phyloP scores from a whole-genome alignment of 768 basidiomycete species.

The Trametes villosa region DNA sequence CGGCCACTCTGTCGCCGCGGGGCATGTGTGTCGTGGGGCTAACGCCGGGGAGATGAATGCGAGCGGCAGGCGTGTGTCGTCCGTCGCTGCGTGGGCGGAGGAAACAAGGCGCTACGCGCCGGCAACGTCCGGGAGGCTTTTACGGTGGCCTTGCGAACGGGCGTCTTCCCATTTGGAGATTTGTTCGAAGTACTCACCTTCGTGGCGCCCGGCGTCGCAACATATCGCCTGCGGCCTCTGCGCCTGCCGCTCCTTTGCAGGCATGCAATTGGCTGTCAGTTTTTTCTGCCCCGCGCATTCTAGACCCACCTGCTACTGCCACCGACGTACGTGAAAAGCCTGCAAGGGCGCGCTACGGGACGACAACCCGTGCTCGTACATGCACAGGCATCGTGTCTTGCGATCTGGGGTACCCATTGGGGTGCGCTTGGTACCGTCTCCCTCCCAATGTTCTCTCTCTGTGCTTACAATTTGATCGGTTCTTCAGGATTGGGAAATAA shows the following conservation, averaged over 20 bases:
- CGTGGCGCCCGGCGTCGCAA: conserved; percentile 11
- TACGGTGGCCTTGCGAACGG: background rate
- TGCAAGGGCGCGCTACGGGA: background rate
- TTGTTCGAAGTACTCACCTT: background rate
- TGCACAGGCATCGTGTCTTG: background rate
- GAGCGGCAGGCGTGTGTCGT: background rate
- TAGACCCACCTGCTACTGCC: background rate
- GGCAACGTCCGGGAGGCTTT: conserved; percentile 6
- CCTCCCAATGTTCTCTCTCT: background rate
- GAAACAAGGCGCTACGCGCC: background rate
- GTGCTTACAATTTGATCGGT: too few species aligned
- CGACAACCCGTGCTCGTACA: background rate
- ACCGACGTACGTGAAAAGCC: background rate
- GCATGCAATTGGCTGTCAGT: conserved; percentile 2
- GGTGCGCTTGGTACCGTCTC: background rate
- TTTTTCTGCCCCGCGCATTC: background rate
- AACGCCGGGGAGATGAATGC: conserved; percentile 5
- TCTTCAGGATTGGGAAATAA: background rate
- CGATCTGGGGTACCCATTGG: conserved; percentile 3
- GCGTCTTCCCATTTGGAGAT: conserved; percentile 2
- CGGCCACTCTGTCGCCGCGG: background rate
- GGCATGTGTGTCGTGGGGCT: conserved; percentile 9
- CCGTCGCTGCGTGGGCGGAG: conserved; percentile 3
- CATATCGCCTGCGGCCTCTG: conserved; percentile 5
- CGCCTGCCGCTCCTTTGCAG: background rate